Evolutionary conservation across 108 stramenopile species (phyloP).

Genomic region (Stephanodiscus minutulus): DNA sequence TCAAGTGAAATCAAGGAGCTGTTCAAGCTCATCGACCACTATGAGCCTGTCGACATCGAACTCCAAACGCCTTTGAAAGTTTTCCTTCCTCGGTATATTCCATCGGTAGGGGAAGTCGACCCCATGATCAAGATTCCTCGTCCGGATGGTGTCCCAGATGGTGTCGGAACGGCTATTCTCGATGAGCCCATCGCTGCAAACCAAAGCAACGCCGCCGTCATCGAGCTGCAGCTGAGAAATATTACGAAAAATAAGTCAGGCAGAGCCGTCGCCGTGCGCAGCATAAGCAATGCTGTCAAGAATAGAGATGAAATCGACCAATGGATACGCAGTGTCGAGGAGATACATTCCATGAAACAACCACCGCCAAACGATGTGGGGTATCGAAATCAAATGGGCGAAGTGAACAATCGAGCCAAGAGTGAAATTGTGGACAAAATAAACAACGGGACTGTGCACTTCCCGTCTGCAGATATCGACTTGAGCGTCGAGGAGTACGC

Average conservation of each 20-base stretch:
- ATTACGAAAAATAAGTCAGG: constrained; percentile 56
- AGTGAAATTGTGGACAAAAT: constrained; percentile 63
- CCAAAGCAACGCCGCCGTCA: constrained; percentile 77
- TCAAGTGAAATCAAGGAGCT: constrained; percentile 52
- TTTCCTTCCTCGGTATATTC: constrained; percentile 84
- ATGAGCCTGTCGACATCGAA: constrained; percentile 79
- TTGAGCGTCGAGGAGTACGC: constrained; percentile 80
- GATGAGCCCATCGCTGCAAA: constrained; percentile 72
- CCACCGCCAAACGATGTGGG: constrained; percentile 62
- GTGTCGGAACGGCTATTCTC: constrained; percentile 66
- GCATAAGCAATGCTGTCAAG: constrained; percentile 70
- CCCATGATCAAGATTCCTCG: constrained; percentile 83
- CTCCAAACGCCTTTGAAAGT: constrained; percentile 75
- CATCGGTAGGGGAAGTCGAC: constrained; percentile 86
- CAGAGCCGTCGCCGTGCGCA: constrained; percentile 43
- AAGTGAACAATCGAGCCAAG: constrained; percentile 76
- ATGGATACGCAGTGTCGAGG: constrained; percentile 76
- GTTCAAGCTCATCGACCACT: constrained; percentile 57
- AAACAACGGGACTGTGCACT: constrained; percentile 13
- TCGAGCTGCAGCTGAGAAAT: constrained; percentile 80
- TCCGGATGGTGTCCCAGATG: constrained; percentile 64
- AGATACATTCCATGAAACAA: constrained; percentile 70
- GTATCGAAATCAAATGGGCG: constrained; percentile 75
- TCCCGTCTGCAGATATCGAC: constrained; percentile 67
- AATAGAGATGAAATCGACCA: constrained; percentile 67